A percentile compares a stretch with the other conserved stretches of the same genome.
phyloP scores from a whole-genome alignment of 805 yeast genomes.

The Vanderwaltozyma polyspora region DNA sequence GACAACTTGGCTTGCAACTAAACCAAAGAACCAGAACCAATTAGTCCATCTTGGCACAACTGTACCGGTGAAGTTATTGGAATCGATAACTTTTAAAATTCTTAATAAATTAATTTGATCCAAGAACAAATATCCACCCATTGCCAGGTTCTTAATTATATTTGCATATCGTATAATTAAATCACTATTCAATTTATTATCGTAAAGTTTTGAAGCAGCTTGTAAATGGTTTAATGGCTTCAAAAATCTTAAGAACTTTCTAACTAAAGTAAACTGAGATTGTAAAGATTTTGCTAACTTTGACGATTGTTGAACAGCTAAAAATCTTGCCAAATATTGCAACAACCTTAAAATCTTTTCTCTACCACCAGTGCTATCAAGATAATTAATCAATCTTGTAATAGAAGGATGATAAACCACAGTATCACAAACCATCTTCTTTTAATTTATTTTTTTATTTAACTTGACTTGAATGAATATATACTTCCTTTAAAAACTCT shows the following conservation, averaged over 20 bases:
- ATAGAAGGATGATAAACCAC: slow-evolving; percentile 66
- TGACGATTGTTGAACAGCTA: slow-evolving; percentile 25
- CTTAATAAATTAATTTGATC: slow-evolving; percentile 53
- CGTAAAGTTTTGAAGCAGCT: slow-evolving; percentile 54
- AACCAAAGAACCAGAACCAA: slow-evolving; percentile 68
- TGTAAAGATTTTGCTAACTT: slow-evolving; percentile 45
- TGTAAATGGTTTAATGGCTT: slow-evolving; percentile 69
- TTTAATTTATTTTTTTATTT: background rate
- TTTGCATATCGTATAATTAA: no score
- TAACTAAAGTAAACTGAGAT: slow-evolving; percentile 50
- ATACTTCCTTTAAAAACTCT: background rate
- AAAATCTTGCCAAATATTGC: slow-evolving; percentile 68
- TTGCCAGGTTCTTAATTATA: slow-evolving; percentile 45
- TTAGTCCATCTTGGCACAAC: slow-evolving; percentile 47
- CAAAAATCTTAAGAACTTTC: slow-evolving; percentile 76
- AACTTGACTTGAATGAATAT: no score
- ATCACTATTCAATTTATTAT: slow-evolving; percentile 51
- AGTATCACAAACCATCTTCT: slow-evolving; percentile 52
- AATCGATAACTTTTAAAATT: slow-evolving; percentile 25
- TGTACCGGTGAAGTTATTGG: slow-evolving; percentile 30
- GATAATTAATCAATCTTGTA: slow-evolving; percentile 46
- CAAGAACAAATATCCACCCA: slow-evolving; percentile 49
- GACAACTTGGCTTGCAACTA: slow-evolving; percentile 50
- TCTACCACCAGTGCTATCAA: slow-evolving; percentile 62
- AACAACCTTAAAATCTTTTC: slow-evolving; percentile 71